phyloP scores from a whole-genome alignment of 306 rosid species.

The Vachellia pachyceras region DNA sequence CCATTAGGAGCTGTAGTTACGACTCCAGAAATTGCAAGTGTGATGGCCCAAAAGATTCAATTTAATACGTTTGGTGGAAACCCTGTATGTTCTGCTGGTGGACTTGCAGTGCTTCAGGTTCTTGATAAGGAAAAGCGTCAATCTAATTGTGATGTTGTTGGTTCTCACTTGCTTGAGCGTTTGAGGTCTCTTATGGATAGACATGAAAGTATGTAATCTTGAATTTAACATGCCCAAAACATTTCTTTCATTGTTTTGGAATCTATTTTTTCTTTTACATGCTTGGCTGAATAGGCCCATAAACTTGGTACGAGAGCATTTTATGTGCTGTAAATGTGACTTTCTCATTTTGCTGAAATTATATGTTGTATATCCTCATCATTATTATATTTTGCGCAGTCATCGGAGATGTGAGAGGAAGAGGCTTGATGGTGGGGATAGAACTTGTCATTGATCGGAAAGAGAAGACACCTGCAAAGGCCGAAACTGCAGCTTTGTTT shows the following conservation, averaged over 20 bases:
- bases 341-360: constrained; percentile 31
- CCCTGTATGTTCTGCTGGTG: constrained; percentile 95
- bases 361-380: constrained; percentile 26
- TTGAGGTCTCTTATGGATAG: constrained; percentile 70
- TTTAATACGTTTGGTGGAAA: constrained; percentile 92
- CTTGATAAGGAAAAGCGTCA: constrained; percentile 90
- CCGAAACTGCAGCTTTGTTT: constrained; percentile 74
- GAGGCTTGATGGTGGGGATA: constrained; percentile 84
- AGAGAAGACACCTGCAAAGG: constrained; percentile 79
- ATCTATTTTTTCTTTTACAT: not conserved
- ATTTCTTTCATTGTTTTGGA: constrained; percentile 2
- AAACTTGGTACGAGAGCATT: not conserved
- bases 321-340: constrained; percentile 7
- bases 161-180: constrained; percentile 77
- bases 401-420: constrained; percentile 87
- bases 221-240: constrained; percentile 18
- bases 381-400: constrained; percentile 50
- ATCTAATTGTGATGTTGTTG: constrained; percentile 75
- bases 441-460: constrained; percentile 72
- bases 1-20: constrained; percentile 95
- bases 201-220: constrained; percentile 67
- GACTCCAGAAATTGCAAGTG: constrained; percentile 91
- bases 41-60: constrained; percentile 71
- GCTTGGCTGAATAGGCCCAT: constrained; percentile 2
- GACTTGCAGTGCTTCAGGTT: constrained; percentile 84